A percentile compares a stretch with the other conserved stretches of the same genome.
phyloP scores from a whole-genome alignment of 495 filamentous ascomycete species.

The Lentithecium fluviatile region DNA sequence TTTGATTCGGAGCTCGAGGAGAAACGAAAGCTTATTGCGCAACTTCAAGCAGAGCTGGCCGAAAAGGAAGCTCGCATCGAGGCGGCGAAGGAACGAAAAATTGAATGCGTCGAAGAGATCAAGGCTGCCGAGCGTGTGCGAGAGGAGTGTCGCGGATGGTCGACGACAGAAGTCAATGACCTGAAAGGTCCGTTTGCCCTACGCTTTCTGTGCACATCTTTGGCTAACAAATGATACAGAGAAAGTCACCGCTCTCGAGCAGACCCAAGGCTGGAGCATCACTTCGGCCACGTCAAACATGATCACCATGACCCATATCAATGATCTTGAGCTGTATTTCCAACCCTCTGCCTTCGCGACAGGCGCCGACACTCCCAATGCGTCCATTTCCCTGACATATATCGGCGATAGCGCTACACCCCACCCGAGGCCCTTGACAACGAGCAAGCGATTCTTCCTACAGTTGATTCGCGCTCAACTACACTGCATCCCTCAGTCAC shows the following conservation, averaged over 20 bases:
- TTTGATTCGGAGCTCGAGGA: constrained; percentile 66
- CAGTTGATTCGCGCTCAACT: constrained; percentile 61
- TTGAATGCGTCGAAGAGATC: constrained; percentile 69
- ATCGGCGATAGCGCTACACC: constrained; percentile 46
- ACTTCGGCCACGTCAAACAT: constrained; percentile 57
- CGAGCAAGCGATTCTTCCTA: constrained; percentile 69
- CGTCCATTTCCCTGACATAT: constrained; percentile 50
- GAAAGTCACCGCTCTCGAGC: constrained; percentile 66
- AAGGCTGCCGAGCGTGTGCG: constrained; percentile 77
- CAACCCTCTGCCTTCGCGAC: constrained; percentile 60
- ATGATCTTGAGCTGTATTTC: constrained; percentile 75
- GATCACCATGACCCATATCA: constrained; percentile 75
- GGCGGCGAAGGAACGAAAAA: constrained; percentile 60
- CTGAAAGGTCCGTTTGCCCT: constrained; percentile 61
- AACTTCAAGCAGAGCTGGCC: constrained; percentile 61
- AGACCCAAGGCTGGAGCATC: constrained; percentile 73
- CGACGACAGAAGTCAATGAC: constrained; percentile 67
- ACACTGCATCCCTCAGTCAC: constrained; percentile 52
- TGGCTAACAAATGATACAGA: constrained; percentile 45
- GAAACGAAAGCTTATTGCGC: constrained; percentile 63
- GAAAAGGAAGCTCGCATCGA: constrained; percentile 63
- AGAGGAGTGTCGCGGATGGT: constrained; percentile 89
- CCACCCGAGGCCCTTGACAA: constrained; percentile 43
- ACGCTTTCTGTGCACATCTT: neutral
- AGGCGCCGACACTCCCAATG: constrained; percentile 31